Percentiles rank a stretch among this genome's conserved stretches.
Evolutionary conservation across 305 asterid genomes (phyloP).

Genomic region (Ajuga reptans): DNA sequence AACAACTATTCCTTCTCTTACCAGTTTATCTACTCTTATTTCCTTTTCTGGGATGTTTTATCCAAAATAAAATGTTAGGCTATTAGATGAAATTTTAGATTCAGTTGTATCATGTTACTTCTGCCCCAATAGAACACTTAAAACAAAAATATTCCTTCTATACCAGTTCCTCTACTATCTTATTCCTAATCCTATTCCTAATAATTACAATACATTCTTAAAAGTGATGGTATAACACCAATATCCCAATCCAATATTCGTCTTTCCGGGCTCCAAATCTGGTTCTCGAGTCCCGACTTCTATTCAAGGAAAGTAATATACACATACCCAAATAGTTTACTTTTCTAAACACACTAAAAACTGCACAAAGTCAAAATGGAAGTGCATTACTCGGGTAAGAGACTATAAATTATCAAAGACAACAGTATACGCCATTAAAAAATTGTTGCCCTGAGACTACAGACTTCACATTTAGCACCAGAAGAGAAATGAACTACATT

Average conservation of each 20-base stretch:
- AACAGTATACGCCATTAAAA: not conserved
- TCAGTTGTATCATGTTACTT: no score
- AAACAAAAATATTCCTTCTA: no score
- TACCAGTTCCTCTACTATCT: not conserved
- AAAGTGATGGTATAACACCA: not conserved
- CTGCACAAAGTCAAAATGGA: not conserved
- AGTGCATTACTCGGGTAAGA: not conserved
- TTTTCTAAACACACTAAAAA: not conserved
- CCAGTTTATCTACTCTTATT: not conserved
- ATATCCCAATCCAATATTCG: no score
- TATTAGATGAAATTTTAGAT: no score
- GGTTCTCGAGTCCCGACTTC: not conserved
- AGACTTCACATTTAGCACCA: conserved; percentile 1
- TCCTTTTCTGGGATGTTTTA: not conserved
- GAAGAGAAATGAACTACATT: not conserved
- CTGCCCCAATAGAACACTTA: no score
- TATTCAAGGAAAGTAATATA: not conserved
- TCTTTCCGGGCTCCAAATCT: no score
- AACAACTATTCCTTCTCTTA: not conserved
- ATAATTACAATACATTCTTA: not conserved
- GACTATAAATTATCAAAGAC: conserved; percentile 14
- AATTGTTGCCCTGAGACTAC: not conserved
- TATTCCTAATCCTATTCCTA: not conserved
- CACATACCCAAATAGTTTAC: not conserved
- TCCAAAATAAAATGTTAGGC: not conserved